Base-by-base conservation (phyloP, 805 yeast species). In the Priceomyces carsonii region DNA sequence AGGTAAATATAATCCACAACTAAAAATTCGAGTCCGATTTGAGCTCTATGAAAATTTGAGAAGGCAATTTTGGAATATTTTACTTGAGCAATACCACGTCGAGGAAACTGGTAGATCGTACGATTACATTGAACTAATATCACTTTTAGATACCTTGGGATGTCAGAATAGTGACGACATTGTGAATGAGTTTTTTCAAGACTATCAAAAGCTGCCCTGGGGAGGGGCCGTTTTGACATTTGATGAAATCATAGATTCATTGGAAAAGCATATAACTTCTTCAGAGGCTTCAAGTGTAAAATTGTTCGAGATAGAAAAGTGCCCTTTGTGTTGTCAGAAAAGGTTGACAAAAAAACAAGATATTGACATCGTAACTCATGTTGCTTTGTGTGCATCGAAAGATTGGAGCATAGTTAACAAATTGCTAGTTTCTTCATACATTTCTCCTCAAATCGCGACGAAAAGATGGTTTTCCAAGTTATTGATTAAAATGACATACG, bases 381-480 rank as follows among this genome's bases (percentile, higher is more conserved):
- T 90, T 35, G 91, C 96, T 0, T 77, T 87, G 2, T 93, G 99
- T 60, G 80, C 87, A 0, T 78, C 84, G 18, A 80, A 81, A 40
- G 86, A 83, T 39, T 81, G 89, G 85, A 75, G 82, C 32, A 70
- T 78, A 20, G 83, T 80, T 17, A 79, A 79, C 42, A 77, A 81
- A 47, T 56, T 82, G 5, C 60, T 85, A 28, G 77, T 79, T 32
- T 75, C 85, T 2, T 68, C 82, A 1, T 91, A 78, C 52, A 91
- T 87, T 2, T 79, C 96, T 0, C 75, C 91, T 1, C 80, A 78
- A 31, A 78, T 82, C 47, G 98, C 98, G 0, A 77, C 90, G 3
- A 80, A 86, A 47, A 77, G 89, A 41, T 90, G 98, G 98, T 87
- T 85, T 51, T 73, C 90, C 3, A 88, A 85, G 50, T 75, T 85